Evolutionary conservation across 2,329 filamentous ascomycete genomes (phyloP).

Genomic region (Myriosclerotinia duriaeana): DNA sequence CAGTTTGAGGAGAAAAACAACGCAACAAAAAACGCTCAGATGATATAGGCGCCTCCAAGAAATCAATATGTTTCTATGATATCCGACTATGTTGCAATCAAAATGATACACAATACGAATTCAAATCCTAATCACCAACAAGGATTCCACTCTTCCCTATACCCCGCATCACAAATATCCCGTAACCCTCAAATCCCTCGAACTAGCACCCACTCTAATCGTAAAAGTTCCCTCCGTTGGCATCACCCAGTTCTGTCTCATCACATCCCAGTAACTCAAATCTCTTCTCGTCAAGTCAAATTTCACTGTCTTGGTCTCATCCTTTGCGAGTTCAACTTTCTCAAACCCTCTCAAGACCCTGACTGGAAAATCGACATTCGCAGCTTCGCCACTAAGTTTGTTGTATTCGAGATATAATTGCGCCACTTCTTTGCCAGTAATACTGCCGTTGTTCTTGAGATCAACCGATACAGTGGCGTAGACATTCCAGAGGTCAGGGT

Average conservation of each 20-base stretch:
- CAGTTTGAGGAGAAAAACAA: not conserved
- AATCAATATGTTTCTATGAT: too few species aligned
- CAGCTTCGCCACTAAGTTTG: constrained; percentile 31
- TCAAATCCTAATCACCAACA: not conserved
- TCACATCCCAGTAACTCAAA: constrained; percentile 63
- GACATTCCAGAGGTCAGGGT: constrained; percentile 55
- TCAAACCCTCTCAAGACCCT: constrained; percentile 71
- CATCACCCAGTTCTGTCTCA: constrained; percentile 64
- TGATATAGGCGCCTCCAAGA: accelerated
- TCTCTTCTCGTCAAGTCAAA: constrained; percentile 60
- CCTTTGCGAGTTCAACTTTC: constrained; percentile 54
- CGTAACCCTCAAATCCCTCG: constrained; percentile 41
- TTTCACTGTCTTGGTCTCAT: constrained; percentile 48
- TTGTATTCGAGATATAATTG: constrained; percentile 55
- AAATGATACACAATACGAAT: not conserved
- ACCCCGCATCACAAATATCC: constrained; percentile 24
- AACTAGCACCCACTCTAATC: constrained; percentile 45
- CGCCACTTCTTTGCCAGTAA: constrained; percentile 53
- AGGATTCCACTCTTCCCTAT: not conserved
- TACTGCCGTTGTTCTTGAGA: constrained; percentile 58
- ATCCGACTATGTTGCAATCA: not conserved
- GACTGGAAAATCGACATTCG: constrained; percentile 58
- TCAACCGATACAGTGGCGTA: constrained; percentile 54
- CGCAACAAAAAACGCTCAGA: not conserved
- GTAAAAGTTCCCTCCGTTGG: constrained; percentile 48